These are phyloP conservation scores for Naganishia vishniacii DNA, from an alignment of 768 basidiomycete genomes.

Conservation along the genomic window DNA sequence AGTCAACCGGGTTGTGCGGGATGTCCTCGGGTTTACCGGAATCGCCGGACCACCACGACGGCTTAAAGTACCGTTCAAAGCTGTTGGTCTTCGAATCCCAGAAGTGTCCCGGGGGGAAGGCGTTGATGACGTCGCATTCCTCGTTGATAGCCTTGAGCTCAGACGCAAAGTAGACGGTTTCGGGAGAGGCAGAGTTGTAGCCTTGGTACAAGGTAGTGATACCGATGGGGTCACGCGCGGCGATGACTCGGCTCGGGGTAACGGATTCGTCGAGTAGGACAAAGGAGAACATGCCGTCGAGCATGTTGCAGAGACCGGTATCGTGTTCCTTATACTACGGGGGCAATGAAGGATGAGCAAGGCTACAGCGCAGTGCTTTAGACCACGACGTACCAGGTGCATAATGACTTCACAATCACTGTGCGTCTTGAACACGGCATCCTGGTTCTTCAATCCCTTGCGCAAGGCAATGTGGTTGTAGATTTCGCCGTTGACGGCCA, in stretches of 20 bases:
- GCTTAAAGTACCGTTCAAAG: conserved; percentile 77
- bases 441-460: conserved; percentile 57
- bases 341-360: background rate
- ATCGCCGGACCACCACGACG: conserved; percentile 85
- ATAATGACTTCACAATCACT: conserved; percentile 98
- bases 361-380: background rate
- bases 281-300: conserved; percentile 99
- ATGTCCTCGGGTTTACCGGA: conserved; percentile 58
- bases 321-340: conserved; percentile 74
- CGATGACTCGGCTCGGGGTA: conserved; percentile 81
- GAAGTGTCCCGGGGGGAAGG: conserved; percentile 96
- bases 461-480: conserved; percentile 90
- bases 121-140: conserved; percentile 88
- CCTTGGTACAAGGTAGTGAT: conserved; percentile 99
- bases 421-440: conserved; percentile 84
- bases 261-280: conserved; percentile 90
- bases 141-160: conserved; percentile 87
- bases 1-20: conserved; percentile 61
- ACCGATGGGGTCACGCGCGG: conserved; percentile 93
- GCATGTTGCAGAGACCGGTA: conserved; percentile 65
- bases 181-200: conserved; percentile 75
- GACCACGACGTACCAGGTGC: conserved; percentile 74
- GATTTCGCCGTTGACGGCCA: conserved; percentile 97
- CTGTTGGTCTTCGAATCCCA: conserved; percentile 78
- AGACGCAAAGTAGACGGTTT: conserved; percentile 83